Evolutionary conservation across 345 rosid genomes (phyloP).

Genomic region (Anastatica hierochuntica): DNA sequence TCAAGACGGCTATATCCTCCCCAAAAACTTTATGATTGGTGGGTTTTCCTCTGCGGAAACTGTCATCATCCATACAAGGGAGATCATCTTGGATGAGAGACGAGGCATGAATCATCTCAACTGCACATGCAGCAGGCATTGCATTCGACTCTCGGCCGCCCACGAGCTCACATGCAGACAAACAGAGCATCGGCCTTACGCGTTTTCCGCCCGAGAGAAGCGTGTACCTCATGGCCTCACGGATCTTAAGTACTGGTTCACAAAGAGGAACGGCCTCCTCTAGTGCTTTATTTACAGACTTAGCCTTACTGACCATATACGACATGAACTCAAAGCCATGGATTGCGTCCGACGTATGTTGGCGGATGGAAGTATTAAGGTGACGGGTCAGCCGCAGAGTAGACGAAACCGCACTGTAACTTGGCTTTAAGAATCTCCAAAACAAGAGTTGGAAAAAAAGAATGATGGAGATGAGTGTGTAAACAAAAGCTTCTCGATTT

Average conservation of each 20-base stretch:
- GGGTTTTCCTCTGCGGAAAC: background rate
- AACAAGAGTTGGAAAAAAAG: background rate
- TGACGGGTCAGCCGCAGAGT: background rate
- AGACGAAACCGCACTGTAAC: background rate
- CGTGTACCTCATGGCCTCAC: background rate
- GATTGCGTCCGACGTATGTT: background rate
- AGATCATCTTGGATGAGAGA: background rate
- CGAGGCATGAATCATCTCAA: background rate
- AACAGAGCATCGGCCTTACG: background rate
- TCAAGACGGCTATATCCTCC: background rate
- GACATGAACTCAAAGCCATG: background rate
- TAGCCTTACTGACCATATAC: background rate
- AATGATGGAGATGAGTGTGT: constrained; percentile 5
- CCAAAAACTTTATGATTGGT: background rate
- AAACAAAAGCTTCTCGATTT: background rate
- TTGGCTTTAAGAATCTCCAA: background rate
- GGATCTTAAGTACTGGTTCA: background rate
- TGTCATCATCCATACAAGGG: background rate
- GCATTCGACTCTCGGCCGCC: background rate
- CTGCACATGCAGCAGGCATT: background rate
- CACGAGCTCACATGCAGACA: background rate
- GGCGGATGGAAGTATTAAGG: background rate
- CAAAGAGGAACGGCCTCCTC: background rate
- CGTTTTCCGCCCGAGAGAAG: background rate
- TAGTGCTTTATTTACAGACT: background rate